Evolutionary conservation across 495 filamentous ascomycete genomes (phyloP).

Genomic region (Eremomyces bilateralis): DNA sequence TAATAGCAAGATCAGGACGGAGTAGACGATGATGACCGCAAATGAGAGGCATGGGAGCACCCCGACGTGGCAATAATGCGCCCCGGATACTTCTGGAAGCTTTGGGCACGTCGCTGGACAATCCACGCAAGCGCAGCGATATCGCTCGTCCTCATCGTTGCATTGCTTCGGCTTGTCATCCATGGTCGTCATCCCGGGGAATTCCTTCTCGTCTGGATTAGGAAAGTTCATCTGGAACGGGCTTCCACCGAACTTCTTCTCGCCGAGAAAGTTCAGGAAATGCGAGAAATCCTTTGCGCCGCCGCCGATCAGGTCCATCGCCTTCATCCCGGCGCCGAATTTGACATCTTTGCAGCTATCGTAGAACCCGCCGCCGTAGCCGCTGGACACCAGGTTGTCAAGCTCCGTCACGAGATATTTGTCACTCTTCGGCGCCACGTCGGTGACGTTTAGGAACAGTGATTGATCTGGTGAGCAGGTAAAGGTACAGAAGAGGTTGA

Average conservation of each 20-base stretch:
- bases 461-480: conserved; percentile 95
- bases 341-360: conserved; percentile 98
- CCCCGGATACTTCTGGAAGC: conserved; percentile 46
- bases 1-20: conserved; percentile 43
- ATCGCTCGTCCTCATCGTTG: conserved; percentile 66
- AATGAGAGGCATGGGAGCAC: conserved; percentile 78
- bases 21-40: conserved; percentile 69
- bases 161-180: conserved; percentile 55
- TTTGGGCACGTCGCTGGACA: conserved; percentile 68
- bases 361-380: conserved; percentile 79
- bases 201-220: conserved; percentile 25
- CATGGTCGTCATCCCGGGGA: conserved; percentile 43
- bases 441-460: conserved; percentile 81
- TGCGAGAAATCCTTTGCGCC: conserved; percentile 74
- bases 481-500: conserved; percentile 91
- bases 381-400: conserved; percentile 69
- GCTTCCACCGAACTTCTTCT: conserved; percentile 70
- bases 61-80: conserved; percentile 59
- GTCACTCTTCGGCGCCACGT: conserved; percentile 37
- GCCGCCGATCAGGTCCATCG: conserved; percentile 88
- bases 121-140: conserved; percentile 81
- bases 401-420: conserved; percentile 68
- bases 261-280: conserved; percentile 78
- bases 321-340: conserved; percentile 74
- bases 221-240: conserved; percentile 97